Evolutionary conservation across 192 early-diverging fungal genomes (phyloP).

Genomic region (Piromyces finnis): DNA sequence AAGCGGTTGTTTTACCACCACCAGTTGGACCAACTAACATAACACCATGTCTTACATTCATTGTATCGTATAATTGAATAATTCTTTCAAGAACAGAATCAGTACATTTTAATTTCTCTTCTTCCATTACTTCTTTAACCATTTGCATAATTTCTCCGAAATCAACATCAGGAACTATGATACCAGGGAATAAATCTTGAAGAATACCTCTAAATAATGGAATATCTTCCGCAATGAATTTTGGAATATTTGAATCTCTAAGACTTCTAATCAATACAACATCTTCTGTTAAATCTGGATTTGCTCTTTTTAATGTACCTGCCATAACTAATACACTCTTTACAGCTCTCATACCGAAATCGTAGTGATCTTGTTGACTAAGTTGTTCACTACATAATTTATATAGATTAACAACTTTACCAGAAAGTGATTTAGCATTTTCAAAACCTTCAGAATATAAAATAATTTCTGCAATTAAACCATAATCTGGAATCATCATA

Average conservation of each 20-base stretch:
- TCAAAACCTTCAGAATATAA: conserved; percentile 45
- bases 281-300: conserved; percentile 29
- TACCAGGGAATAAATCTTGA: conserved; percentile 32
- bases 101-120: conserved; percentile 20
- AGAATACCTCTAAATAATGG: conserved; percentile 33
- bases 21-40: conserved; percentile 46
- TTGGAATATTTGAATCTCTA: conserved; percentile 37
- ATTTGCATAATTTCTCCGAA: conserved; percentile 19
- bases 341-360: conserved; percentile 47
- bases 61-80: conserved; percentile 37
- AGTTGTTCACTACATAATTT: conserved; percentile 44
- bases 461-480: conserved; percentile 45
- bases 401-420: conserved; percentile 42
- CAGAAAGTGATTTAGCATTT: conserved; percentile 29
- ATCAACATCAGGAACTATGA: conserved; percentile 25
- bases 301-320: conserved; percentile 28
- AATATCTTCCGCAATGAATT: conserved; percentile 38
- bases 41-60: conserved; percentile 35
- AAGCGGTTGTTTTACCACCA: conserved; percentile 40
- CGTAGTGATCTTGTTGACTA: conserved; percentile 45
- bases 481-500: conserved; percentile 50
- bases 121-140: conserved; percentile 23
- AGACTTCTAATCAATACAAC: conserved; percentile 33
- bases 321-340: conserved; percentile 48
- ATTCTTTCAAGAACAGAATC: conserved; percentile 27